Evolutionary conservation across 495 filamentous ascomycete genomes (phyloP), one percentile per base, ranked within the genome.

Genomic region (Aspergillus homomorphus): DNA sequence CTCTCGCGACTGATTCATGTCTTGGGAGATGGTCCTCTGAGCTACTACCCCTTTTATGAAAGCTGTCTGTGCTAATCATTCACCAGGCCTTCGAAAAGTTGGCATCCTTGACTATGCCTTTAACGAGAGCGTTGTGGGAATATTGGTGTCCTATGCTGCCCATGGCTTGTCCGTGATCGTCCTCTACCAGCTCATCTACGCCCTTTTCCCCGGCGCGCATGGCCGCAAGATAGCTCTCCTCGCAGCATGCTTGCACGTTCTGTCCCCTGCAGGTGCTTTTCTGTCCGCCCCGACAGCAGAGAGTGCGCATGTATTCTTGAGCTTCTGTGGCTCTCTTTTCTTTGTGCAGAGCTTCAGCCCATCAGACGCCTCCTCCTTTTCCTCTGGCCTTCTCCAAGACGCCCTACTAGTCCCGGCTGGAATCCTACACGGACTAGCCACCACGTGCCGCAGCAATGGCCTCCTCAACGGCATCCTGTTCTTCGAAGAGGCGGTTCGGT

Each of bases 201-300:
- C 28, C 28, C 21, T 56, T 15, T 22, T 56, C 23, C 54, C 54
- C 15, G 45, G 45, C 16, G n/a, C n/a, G 19, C 45, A 49, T 19
- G 54, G 54, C 18, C 54, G 54, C 54, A 56, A 26, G 19, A 18
- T 56, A 7, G 54, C 54, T 2, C 49, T 56, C 45, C 48, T 56
- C 30, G 45, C 54, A 16, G 54, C 54, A 50, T 56, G 54, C 19
- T 50, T 56, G 26, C 54, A 56, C n/a, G 19, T 56, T 3, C 21
- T 49, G 18, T 56, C 54, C 10, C 54, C 54, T 42, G 54, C 28
- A 1, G 54, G 54, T 16, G 18, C 49, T 28, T 56, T 56, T 18
- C 28, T 56, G 21, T 56, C 54, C 10, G 54, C 54, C 26, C 54
- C 45, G 1, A 38, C 41, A n/a, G 45, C 44, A 7, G 54, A 56